Evolutionary conservation across 148 eudicot species (phyloP), one percentile per base, ranked within the genome.

Genomic region (Tetragonia tetragonoides): DNA sequence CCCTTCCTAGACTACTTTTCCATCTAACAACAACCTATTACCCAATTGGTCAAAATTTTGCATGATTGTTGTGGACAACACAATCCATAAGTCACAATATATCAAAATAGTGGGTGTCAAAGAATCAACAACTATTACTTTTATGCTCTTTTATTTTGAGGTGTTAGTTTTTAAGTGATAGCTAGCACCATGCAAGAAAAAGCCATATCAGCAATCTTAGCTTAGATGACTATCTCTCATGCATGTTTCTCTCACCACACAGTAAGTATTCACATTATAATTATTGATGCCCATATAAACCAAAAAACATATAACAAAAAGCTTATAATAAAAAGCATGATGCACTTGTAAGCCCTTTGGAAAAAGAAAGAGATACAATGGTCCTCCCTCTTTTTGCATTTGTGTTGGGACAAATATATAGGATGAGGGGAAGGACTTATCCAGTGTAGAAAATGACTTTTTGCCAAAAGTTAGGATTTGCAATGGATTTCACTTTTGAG

Each of bases 391-490:
- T 53, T 15, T 54, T 2, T 34, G 8, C 34, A 28, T 28, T 46
- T 46, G 49, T 5, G 61, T 11, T 46, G 65, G 18, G 60, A 51
- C 23, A 66, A 61, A 60, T 68, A 34, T 78, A 72, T 63, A 53
- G 80, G 68, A 72, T 68, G 20, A 57, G 61, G 9, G 3, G n/a
- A 28, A 78, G n/a, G 46, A 78, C 53, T 39, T 77, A 77, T 77
- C 79, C 73, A 70, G 21, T 28, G 28, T 59, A 68, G 80, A 70
- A 56, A 78, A 77, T 67, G 80, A 77, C 65, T 34, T 9, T 24
- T 70, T 71, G 68, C 75, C 59, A 78, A 62, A 78, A 70, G 75
- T 57, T 78, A 42, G 68, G 80, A 70, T 69, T 70, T 61, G 59
- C 68, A 18, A 66, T 53, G 64, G 64, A 21, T 76, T 38, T 42